These are phyloP conservation scores for Epichloe sylvatica DNA, from an alignment of 2,329 filamentous ascomycete genomes.

Conservation along the genomic window DNA sequence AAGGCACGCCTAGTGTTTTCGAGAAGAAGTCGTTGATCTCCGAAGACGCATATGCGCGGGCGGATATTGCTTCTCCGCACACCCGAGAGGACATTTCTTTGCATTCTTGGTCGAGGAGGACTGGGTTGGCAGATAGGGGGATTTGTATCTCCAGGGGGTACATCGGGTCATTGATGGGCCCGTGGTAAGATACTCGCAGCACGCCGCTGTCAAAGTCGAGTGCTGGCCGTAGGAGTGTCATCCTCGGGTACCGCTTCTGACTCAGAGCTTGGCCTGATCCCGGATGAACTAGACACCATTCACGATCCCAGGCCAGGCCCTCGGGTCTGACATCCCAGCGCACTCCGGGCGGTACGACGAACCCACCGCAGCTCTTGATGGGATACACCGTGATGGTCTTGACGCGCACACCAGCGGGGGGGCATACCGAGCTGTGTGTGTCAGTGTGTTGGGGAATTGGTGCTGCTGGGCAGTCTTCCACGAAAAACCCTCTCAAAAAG, in stretches of 20 bases:
- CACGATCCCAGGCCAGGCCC: conserved; percentile 84
- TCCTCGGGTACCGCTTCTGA: conserved; percentile 76
- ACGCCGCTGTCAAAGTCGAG: conserved; percentile 57
- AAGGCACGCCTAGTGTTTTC: conserved; percentile 59
- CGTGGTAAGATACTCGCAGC: conserved; percentile 45
- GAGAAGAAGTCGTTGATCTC: conserved; percentile 67
- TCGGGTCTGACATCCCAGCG: conserved; percentile 68
- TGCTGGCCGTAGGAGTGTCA: conserved; percentile 67
- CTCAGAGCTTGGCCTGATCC: conserved; percentile 73
- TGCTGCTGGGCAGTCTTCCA: conserved; percentile 7
- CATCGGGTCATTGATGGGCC: conserved; percentile 7
- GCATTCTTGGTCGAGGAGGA: conserved; percentile 31
- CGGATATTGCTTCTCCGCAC: conserved; percentile 65
- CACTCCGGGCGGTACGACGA: conserved; percentile 46
- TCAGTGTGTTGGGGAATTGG: background rate
- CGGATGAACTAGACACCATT: conserved; percentile 88
- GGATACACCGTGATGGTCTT: conserved; percentile 65
- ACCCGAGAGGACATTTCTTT: conserved; percentile 48
- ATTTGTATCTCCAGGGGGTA: conserved; percentile 26
- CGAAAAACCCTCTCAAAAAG: conserved; percentile 60
- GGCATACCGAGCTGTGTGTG: background rate
- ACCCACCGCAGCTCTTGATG: conserved; percentile 87
- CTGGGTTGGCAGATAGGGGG: conserved; percentile 52
- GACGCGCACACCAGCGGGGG: conserved; percentile 23
- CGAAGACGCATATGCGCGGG: conserved; percentile 54